phyloP scores from a whole-genome alignment of 2,329 filamentous ascomycete species.

The Botrytis sinoallii region DNA sequence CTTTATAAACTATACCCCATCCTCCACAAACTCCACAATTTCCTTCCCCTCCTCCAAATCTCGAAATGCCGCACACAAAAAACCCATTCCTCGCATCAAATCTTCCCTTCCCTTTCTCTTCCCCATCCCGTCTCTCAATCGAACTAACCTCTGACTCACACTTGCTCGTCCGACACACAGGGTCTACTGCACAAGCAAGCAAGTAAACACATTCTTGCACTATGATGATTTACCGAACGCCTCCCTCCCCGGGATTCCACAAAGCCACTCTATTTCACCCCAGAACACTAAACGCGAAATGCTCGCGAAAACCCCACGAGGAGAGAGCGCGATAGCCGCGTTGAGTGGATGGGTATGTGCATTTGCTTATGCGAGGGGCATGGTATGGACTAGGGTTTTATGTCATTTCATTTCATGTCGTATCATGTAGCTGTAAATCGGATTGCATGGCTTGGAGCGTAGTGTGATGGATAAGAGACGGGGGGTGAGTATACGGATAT shows the following conservation, averaged over 20 bases:
- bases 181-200: too few relatives aligned
- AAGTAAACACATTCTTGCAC: too few relatives aligned
- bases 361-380: background rate
- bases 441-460: too few relatives aligned
- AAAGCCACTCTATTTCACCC: background rate
- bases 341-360: constrained; percentile 4
- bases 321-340: constrained; percentile 4
- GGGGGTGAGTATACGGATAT: too few relatives aligned
- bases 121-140: background rate
- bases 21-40: background rate
- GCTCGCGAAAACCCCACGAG: background rate
- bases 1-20: background rate
- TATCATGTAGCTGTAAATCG: too few relatives aligned
- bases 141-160: constrained; percentile 14
- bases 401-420: too few relatives aligned
- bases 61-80: background rate
- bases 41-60: background rate
- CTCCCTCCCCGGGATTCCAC: too few relatives aligned
- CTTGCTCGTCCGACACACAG: background rate
- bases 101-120: background rate
- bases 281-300: constrained; percentile 12
- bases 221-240: too few relatives aligned
- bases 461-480: too few relatives aligned
- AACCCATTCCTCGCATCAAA: background rate
- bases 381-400: too few relatives aligned